Evolutionary conservation across 352 stramenopile species (phyloP), one percentile per base, ranked within the genome.

Genomic region (Phytophthora fragariaefolia): DNA sequence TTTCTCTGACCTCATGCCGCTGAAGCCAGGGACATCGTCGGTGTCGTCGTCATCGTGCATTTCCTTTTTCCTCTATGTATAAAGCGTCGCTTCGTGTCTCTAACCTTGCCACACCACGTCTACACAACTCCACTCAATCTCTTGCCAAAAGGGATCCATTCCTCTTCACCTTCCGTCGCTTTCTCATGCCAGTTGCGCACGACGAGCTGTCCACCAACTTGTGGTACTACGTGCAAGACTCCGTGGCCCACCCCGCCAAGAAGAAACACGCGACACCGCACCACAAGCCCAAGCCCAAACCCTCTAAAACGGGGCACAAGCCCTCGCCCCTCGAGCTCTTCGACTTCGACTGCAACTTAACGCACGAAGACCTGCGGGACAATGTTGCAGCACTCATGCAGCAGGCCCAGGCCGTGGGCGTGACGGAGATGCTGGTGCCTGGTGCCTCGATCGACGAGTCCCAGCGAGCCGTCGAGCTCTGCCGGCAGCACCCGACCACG

Each of bases 271-370:
- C 13, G 43, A 71, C 63, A 52, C 17, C 62, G n/a, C 36, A 48
- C 20, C 49, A 58, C 32, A 61, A 71, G 38, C 4, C 53, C 2
- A 24, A 48, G 23, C 23, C 52, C 0, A 51, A 54, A 61, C 3
- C 23, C 28, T 8, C 42, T 1, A 66, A 64, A 70, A 61, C 51
- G 48, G 8, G 8, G 6, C 30, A 71, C 54, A 54, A 55, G 8
- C 2, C 26, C 10, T 34, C 42, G 28, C 43, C 47, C 52, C 40
- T 72, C 43, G 65, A 75, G 18, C 74, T 92, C 12, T 92, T 95
- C 53, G 87, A 95, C 68, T 89, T 95, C 60, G 85, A 95, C 59
- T 92, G 83, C 73, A 95, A 95, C 42, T 66, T 95, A 28, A 95
- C 85, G 46, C 87, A 95, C 50, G 73, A 78, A 18, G 83, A 93